Base-by-base conservation (phyloP, 1,284 basidiomycete genomes). In the Chalciporus sp. region DNA sequence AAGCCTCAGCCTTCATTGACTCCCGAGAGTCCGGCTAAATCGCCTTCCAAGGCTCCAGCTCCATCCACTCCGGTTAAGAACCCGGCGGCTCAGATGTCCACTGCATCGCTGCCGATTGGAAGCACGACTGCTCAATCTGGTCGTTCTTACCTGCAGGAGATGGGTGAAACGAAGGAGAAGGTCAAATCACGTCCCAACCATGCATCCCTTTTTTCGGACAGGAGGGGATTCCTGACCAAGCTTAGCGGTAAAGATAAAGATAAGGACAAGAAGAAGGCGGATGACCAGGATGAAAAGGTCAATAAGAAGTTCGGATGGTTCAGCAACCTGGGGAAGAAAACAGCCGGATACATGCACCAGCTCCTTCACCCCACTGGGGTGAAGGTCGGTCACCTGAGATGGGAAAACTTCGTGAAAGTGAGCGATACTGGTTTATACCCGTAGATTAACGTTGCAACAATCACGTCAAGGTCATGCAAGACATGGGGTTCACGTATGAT, bases 401-500 rank as follows among this genome's bases (percentile, higher is more conserved):
- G 89, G 89, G 87, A 90, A 33, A 74, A 77, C 35, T 85, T 85
- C 60, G 58, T 84, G 35, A 83, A 79, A 73, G 83, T 82, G 47
- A 54, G 64, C 51, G 5, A 7, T 6, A 41, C 16, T 46, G 19
- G n/a, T 27, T 16, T 10, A 12, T 26, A 23, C 10, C 33, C 7
- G 6, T 7, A 46, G 27, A 42, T 29, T 8, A 39, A 62, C 27
- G 12, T 12, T 6, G 14, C 33, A 7, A n/a, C 33, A 14, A 16
- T 51, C 37, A 43, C 52, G 45, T 50, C 28, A 91, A 23, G 89
- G 72, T 88, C 40, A 88, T 92, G 88, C 73, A 75, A 31, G 87
- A 88, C 51, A 84, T 92, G 80, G 89, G 89, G 41, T 92, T 92
- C 69, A 70, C 71, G 1, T 84, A 84, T 58, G 83, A 86, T 64